Evolutionary conservation across 73 alveolate genomes (phyloP).

Genomic region (Stentor roeselii): DNA sequence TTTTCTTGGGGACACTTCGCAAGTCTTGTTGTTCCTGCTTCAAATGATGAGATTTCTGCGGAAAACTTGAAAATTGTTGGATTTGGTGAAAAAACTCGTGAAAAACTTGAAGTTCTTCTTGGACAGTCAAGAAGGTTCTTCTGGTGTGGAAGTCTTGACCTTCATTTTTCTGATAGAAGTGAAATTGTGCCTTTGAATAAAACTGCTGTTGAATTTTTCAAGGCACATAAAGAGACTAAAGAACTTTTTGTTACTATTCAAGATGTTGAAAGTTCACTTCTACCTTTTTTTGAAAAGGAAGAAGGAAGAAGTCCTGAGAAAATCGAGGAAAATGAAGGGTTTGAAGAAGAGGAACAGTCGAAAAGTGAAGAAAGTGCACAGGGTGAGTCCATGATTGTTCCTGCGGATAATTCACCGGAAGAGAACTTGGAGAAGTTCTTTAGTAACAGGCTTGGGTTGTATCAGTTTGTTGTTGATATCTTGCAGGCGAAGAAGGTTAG

Average conservation of each 20-base stretch:
- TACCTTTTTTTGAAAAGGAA: background rate
- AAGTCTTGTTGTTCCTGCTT: background rate
- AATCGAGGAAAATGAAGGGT: conserved; percentile 23
- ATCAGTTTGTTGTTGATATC: background rate
- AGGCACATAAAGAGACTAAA: conserved; percentile 5
- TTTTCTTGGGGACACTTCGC: conserved; percentile 27
- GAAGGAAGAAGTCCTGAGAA: background rate
- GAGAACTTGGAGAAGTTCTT: background rate
- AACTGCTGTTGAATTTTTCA: conserved; percentile 8
- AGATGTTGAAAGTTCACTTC: conserved; percentile 4
- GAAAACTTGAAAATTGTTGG: conserved; percentile 5
- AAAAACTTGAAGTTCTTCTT: background rate
- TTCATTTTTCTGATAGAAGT: background rate
- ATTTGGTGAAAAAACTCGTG: conserved; percentile 8
- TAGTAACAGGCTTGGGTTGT: background rate
- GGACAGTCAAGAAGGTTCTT: conserved; percentile 1
- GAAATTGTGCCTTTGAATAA: background rate
- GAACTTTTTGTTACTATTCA: background rate
- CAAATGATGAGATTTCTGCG: background rate
- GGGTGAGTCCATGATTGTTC: background rate
- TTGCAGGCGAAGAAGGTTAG: conserved; percentile 7
- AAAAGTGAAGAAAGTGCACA: background rate
- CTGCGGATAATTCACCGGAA: background rate
- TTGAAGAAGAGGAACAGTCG: conserved; percentile 27
- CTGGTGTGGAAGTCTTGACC: conserved; percentile 12